Conservation (phyloP, 345 rosid genomes). For the Moringa oleifera region DNA sequence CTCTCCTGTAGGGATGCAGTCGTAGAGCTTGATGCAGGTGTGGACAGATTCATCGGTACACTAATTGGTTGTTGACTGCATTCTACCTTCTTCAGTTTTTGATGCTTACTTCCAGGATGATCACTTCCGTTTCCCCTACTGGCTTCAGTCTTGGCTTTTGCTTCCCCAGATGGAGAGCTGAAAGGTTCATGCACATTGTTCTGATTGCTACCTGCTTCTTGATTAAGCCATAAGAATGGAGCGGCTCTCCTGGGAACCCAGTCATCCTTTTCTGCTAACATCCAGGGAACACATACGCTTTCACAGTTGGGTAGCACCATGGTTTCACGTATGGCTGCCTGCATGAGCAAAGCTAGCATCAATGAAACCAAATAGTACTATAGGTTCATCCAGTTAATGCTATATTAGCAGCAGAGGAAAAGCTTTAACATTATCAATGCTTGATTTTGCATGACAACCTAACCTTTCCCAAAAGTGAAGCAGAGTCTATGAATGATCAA, state of each 20-base stretch:
- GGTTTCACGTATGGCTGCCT: conserved; percentile 64
- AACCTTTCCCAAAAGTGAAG: neutral
- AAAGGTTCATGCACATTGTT: conserved; percentile 1
- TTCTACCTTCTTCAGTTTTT: conserved; percentile 23
- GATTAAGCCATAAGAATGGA: conserved; percentile 83
- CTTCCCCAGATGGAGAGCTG: conserved; percentile 26
- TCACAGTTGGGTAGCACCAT: conserved; percentile 95
- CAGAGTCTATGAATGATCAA: neutral
- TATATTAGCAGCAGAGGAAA: neutral
- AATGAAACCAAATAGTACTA: conserved; percentile 6
- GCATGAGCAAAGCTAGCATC: conserved; percentile 21
- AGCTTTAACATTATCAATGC: too few relatives aligned
- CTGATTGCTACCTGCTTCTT: conserved; percentile 44
- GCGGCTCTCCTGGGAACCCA: conserved; percentile 75
- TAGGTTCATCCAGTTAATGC: neutral
- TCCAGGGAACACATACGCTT: conserved; percentile 68
- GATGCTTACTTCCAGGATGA: conserved; percentile 34
- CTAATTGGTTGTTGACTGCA: conserved; percentile 17
- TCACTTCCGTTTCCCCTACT: conserved; percentile 15
- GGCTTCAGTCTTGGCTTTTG: conserved; percentile 30
- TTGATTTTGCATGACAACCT: neutral
- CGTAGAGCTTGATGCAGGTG: conserved; percentile 17
- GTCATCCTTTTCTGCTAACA: conserved; percentile 86
- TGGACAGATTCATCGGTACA: conserved; percentile 16
- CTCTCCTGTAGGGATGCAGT: conserved; percentile 19